Conservation (phyloP, 495 filamentous ascomycete genomes). For the Penicillium waksmanii region DNA sequence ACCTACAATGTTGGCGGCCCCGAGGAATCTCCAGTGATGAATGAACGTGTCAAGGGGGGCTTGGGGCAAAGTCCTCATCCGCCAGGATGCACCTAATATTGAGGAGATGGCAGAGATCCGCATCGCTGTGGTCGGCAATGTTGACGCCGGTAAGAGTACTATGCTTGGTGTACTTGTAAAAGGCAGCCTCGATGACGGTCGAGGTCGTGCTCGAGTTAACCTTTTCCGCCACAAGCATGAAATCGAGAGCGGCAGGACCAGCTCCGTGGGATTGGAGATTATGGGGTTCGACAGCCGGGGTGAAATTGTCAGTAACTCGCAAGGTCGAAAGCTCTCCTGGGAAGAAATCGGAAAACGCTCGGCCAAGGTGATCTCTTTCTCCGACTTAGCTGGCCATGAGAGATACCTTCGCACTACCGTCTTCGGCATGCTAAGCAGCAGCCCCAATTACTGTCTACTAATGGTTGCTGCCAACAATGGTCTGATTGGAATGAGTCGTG, state of each 20-base stretch:
- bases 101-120: slow-evolving; percentile 95
- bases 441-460: slow-evolving; percentile 94
- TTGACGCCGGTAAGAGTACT: slow-evolving; percentile 96
- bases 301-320: slow-evolving; percentile 79
- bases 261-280: slow-evolving; percentile 97
- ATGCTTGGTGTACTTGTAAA: slow-evolving; percentile 97
- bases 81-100: slow-evolving; percentile 69
- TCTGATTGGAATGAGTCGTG: slow-evolving; percentile 95
- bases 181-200: slow-evolving; percentile 90
- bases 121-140: slow-evolving; percentile 96
- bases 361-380: slow-evolving; percentile 95
- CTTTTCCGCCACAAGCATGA: slow-evolving; percentile 98
- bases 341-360: slow-evolving; percentile 96
- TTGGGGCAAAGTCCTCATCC: slow-evolving; percentile 82
- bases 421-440: slow-evolving; percentile 91
- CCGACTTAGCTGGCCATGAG: slow-evolving; percentile 94
- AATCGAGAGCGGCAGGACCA: slow-evolving; percentile 91
- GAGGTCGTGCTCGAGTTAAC: slow-evolving; percentile 92
- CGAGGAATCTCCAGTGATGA: slow-evolving; percentile 63
- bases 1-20: slow-evolving; percentile 89
- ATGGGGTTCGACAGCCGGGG: slow-evolving; percentile 95
- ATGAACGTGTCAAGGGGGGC: slow-evolving; percentile 70
- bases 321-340: slow-evolving; percentile 90
- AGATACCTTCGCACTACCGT: slow-evolving; percentile 95
- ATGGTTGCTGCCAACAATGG: slow-evolving; percentile 99